phyloP scores from a whole-genome alignment of 768 basidiomycete species.

The Cyclocybe cylindracea region DNA sequence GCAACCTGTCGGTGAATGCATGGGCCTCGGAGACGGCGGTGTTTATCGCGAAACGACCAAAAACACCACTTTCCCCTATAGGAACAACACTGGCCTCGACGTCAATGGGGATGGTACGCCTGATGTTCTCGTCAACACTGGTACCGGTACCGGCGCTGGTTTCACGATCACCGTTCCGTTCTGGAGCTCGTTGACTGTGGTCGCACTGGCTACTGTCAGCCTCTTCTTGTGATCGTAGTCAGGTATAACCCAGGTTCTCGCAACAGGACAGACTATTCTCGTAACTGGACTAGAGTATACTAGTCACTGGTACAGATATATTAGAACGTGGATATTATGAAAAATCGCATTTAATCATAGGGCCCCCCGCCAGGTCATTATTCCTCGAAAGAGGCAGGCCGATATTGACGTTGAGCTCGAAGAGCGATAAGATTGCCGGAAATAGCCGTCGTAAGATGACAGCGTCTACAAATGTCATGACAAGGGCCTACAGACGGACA shows the following conservation, averaged over 20 bases:
- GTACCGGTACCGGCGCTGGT: conserved; percentile 13
- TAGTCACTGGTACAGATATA: background rate
- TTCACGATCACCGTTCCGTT: conserved; percentile 9
- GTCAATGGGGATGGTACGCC: conserved; percentile 40
- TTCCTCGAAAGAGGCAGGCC: too few relatives aligned
- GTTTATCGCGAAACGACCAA: conserved; percentile 84
- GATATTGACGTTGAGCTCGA: background rate
- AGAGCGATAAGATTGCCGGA: conserved; percentile 13
- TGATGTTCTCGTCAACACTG: background rate
- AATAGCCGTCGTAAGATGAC: conserved; percentile 7
- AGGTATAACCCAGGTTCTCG: background rate
- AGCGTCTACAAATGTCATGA: background rate
- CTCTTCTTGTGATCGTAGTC: conserved; percentile 19
- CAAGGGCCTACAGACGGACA: background rate
- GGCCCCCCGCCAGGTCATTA: too few relatives aligned
- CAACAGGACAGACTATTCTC: background rate
- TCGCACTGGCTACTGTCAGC: conserved; percentile 11
- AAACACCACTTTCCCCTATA: conserved; percentile 66
- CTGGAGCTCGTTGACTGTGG: conserved; percentile 13
- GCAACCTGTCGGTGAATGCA: conserved; percentile 79
- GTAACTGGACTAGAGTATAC: conserved; percentile 2
- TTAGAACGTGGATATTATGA: background rate
- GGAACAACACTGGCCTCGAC: conserved; percentile 40
- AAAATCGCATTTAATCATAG: background rate
- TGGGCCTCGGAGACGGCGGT: conserved; percentile 58